Evolutionary conservation across 306 rosid species (phyloP).

Genomic region (Begonia peltatifolia): DNA sequence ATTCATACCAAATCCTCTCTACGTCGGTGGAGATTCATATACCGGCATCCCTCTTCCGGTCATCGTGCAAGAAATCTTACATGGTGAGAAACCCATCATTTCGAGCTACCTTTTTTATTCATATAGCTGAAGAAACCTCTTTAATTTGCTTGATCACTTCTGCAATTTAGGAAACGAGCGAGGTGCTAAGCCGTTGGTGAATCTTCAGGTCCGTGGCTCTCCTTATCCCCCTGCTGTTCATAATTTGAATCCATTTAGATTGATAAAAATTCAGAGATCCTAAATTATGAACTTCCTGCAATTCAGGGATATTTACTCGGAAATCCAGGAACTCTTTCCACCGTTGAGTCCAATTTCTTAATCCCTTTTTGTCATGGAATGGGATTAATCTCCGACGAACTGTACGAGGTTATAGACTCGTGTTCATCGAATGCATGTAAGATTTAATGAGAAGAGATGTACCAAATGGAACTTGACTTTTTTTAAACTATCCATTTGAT

Average conservation of each 20-base stretch:
- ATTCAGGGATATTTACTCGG: conserved; percentile 53
- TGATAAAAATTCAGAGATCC: too few relatives aligned
- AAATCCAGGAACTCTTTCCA: conserved; percentile 14
- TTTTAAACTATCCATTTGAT: neutral
- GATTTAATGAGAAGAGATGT: too few relatives aligned
- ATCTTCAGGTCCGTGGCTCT: conserved; percentile 34
- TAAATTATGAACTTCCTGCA: too few relatives aligned
- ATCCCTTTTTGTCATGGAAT: conserved; percentile 35
- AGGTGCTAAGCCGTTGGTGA: conserved; percentile 32
- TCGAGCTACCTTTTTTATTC: too few relatives aligned
- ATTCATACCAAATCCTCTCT: conserved; percentile 30
- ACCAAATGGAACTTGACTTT: neutral
- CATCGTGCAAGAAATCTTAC: conserved; percentile 32
- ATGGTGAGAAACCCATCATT: conserved; percentile 19
- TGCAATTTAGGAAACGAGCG: conserved; percentile 33
- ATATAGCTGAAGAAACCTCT: too few relatives aligned
- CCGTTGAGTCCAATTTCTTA: conserved; percentile 2
- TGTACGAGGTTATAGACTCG: conserved; percentile 20
- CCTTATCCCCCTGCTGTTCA: too few relatives aligned
- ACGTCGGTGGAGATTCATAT: conserved; percentile 62
- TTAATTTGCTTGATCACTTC: too few relatives aligned
- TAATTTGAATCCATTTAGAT: too few relatives aligned
- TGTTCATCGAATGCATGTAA: neutral
- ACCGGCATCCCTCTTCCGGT: conserved; percentile 50
- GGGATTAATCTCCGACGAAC: conserved; percentile 53